Base-by-base conservation (phyloP, 805 yeast species). In the Saccharomycopsis sp. region DNA sequence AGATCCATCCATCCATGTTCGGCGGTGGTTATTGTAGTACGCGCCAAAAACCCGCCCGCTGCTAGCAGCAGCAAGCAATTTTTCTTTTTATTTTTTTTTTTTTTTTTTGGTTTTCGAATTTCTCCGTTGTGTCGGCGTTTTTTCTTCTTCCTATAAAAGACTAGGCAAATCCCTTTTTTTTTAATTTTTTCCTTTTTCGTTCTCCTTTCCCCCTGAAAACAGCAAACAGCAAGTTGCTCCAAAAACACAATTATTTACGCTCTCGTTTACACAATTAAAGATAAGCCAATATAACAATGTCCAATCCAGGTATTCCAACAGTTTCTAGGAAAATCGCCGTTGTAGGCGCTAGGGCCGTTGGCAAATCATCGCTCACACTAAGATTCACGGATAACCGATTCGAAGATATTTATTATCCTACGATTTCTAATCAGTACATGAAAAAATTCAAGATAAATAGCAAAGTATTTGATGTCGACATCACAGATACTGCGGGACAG, bases 401-500 rank as follows among this genome's bases (percentile, higher is more conserved):
- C 59, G 84, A 85, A 20, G 96, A 88, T 61, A 73, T 82, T 27
- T 87, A 88, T 63, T 88, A 86, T 61, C 96, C 96, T 24, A 88
- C 96, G 4, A 85, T 85, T 51, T 94, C 86, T 60, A 86, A 85
- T 62, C 89, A 84, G 62, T 85, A 84, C 62, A 71, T 79, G 58
- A 86, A 84, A 59, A 70, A 72, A 28, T 71, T 87, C 57, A 71
- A 70, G 47, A 76, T 81, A 60, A 75, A 82, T 50, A 83, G 82
- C 50, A 81, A 79, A 54, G 85, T 81, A 43, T 88, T 83, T 59
- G 79, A 80, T 43, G 76, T 89, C 21, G 96, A 87, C 60, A 84
- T 88, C 43, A 67, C 87, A 49, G 97, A 88, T 58, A 88, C 96
- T 0, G 95, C 96, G 1, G 96, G 96, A 5, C 94, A 86, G 66